These are phyloP conservation scores for Zymoseptoria ardabiliae DNA, from an alignment of 2,329 filamentous ascomycete species.

Conservation along the genomic window DNA sequence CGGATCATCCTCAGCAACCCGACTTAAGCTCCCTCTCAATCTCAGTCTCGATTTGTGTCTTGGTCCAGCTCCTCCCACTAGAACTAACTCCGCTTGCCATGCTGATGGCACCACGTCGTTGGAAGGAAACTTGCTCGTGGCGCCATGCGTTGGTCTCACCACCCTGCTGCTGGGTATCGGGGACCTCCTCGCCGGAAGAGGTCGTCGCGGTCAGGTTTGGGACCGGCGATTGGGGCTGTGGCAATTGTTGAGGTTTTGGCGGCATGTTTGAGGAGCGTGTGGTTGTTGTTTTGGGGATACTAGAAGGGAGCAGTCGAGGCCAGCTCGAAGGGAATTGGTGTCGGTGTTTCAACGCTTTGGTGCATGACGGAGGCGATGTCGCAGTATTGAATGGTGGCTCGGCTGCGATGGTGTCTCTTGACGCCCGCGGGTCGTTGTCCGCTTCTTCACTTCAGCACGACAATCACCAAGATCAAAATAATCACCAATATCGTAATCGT, in stretches of 20 bases:
- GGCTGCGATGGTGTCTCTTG: too few species aligned
- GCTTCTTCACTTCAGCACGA: conserved; percentile 59
- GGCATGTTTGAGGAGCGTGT: too few species aligned
- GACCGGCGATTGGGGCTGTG: background rate
- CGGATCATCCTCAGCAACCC: background rate
- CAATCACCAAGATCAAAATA: conserved; percentile 73
- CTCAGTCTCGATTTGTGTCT: background rate
- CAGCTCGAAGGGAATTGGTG: too few species aligned
- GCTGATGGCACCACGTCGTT: background rate
- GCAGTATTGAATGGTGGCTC: too few species aligned
- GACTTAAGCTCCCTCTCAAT: background rate
- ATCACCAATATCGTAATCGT: conserved; percentile 74
- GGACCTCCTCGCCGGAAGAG: background rate
- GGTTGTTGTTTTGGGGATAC: too few species aligned
- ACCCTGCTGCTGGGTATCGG: background rate
- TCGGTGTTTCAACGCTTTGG: too few species aligned
- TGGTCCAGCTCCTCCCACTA: background rate
- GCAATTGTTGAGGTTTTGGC: background rate
- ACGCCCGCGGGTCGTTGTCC: too few species aligned
- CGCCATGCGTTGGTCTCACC: background rate
- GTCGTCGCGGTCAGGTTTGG: too few species aligned
- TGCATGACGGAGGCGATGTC: too few species aligned
- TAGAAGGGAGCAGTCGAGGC: too few species aligned
- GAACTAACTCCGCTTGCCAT: background rate
- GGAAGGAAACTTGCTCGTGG: background rate